phyloP scores from a whole-genome alignment of 2,329 filamentous ascomycete species.

The Neonectria coccinea region DNA sequence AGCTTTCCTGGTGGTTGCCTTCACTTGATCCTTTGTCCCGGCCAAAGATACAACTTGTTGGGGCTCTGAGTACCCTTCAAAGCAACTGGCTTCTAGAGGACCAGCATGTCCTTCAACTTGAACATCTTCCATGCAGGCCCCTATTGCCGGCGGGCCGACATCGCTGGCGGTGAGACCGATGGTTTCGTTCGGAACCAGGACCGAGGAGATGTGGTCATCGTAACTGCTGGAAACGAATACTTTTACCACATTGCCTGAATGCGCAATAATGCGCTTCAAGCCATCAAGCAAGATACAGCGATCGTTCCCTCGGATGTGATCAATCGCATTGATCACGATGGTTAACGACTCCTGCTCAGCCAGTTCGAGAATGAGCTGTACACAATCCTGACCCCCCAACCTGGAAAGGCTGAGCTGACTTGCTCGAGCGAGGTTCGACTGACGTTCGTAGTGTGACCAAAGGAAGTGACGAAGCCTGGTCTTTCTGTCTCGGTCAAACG shows the following conservation, averaged over 20 bases:
- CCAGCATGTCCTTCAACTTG: neutral
- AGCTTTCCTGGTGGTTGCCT: slow-evolving; percentile 4
- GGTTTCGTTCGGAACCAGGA: neutral
- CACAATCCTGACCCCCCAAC: slow-evolving; percentile 11
- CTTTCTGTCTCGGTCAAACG: neutral
- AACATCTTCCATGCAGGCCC: neutral
- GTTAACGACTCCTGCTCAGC: slow-evolving; percentile 21
- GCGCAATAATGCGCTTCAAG: slow-evolving; percentile 3
- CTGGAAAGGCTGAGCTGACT: neutral
- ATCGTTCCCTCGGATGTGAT: slow-evolving; percentile 1
- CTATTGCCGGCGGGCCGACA: neutral
- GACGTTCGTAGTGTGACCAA: slow-evolving; percentile 15
- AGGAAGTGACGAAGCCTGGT: slow-evolving; percentile 12
- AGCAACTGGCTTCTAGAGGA: neutral
- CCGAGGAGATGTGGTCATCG: neutral
- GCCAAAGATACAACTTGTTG: too few species aligned
- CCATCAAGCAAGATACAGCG: neutral
- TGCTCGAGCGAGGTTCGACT: slow-evolving; percentile 4
- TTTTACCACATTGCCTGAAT: slow-evolving; percentile 16
- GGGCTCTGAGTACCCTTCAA: neutral
- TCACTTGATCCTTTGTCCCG: neutral
- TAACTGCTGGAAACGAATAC: slow-evolving; percentile 16
- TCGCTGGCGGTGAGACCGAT: neutral
- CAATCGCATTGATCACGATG: slow-evolving; percentile 17
- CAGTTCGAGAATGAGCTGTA: slow-evolving; percentile 23